Conservation (phyloP, 352 stramenopile genomes). For the Blastocystis sp. region DNA sequence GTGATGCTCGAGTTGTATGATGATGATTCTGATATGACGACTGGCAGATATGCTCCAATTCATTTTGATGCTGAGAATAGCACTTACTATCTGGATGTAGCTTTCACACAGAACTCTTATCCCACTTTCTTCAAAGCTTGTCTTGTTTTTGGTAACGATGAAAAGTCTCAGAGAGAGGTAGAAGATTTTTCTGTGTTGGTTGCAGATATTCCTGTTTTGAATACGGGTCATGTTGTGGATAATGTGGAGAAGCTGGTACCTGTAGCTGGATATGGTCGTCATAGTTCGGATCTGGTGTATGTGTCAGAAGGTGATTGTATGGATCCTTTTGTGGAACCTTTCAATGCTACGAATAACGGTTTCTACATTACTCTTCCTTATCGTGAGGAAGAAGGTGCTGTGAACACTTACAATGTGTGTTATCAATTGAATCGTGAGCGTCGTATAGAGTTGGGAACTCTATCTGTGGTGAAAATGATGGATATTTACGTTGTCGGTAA, state of each 20-base stretch:
- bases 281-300: conserved; percentile 15
- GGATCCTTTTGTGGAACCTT: not conserved
- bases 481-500: not conserved
- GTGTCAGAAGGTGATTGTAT: conserved; percentile 39
- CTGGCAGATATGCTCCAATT: not conserved
- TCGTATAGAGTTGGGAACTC: not conserved
- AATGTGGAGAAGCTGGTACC: conserved; percentile 12
- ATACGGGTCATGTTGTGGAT: conserved; percentile 14
- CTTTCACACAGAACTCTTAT: conserved; percentile 31
- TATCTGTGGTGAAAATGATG: conserved; percentile 35
- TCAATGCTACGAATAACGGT: conserved; percentile 29
- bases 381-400: not conserved
- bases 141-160: conserved; percentile 12
- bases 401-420: conserved; percentile 45
- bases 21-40: not conserved
- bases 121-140: conserved; percentile 54
- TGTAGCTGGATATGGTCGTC: conserved; percentile 31
- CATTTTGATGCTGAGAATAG: not conserved
- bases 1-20: not conserved
- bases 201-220: not conserved
- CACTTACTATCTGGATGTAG: conserved; percentile 32
- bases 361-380: not conserved
- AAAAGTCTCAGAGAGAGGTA: not conserved
- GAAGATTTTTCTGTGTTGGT: conserved; percentile 19
- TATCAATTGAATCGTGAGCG: conserved; percentile 38